Evolutionary conservation across 805 yeast species (phyloP), one percentile per base, ranked within the genome.

Genomic region (Spathaspora hagerdaliae): DNA sequence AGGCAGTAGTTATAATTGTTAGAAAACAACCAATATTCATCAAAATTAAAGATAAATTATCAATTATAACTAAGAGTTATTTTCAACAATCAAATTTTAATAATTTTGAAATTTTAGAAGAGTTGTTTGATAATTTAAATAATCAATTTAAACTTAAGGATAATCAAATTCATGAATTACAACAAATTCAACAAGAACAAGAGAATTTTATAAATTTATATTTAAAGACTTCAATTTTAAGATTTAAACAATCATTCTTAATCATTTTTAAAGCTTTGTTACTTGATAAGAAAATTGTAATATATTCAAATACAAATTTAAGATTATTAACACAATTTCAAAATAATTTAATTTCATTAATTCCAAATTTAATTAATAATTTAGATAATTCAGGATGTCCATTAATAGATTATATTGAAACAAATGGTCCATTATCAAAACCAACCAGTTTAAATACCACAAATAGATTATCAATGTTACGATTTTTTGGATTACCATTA

Each of bases 401-500:
- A 0, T 59, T 77, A 42, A 64, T 87, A 42, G 75, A 73, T 53
- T 75, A 79, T 51, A 64, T 65, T 15, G 77, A 74, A 32, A 75
- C 81, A 38, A 74, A 78, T 43, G 65, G 74, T 2, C 69, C 73
- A 2, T 62, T 83, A n/a, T 53, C 63, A 36, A 77, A 80, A 47
- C 85, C 91, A 0, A 75, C 79, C 5, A 79, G 89, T 11, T 73
- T 92, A 49, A 83, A 80, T 53, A 81, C 96, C 6, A 83, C 87
- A 47, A 91, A 89, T 62, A 69, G 97, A 42, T 74, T 76, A 50
- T 87, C 96, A 0, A 74, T 91, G 60, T 67, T 92, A 35, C 68
- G 78, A 31, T 94, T 88, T 59, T 77, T 89, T 58, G 99, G 98
- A 0, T 71, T 94, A 31, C 99, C 99, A 0, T 69, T 94, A 41